A percentile compares a stretch with the other conserved stretches of the same genome.
Conservation (phyloP, 2,329 filamentous ascomycete species). For the Allantophomopsis cytisporea region DNA sequence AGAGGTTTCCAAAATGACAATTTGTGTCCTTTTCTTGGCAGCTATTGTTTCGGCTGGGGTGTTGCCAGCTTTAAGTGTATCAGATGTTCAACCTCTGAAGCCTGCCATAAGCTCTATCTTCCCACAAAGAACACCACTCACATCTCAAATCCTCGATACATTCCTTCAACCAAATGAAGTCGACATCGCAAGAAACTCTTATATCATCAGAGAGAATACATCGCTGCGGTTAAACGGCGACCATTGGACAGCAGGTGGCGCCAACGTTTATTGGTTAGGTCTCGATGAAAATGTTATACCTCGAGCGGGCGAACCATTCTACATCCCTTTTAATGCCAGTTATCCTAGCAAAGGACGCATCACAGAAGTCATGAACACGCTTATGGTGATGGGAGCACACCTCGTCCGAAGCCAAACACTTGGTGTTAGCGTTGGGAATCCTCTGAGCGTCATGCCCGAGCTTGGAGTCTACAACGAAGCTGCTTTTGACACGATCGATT, state of each 20-base stretch:
- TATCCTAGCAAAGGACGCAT: slow-evolving; percentile 31
- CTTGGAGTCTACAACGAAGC: slow-evolving; percentile 24
- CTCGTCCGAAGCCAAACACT: slow-evolving; percentile 31
- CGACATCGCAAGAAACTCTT: slow-evolving; percentile 8
- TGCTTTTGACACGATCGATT: slow-evolving; percentile 31
- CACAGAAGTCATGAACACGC: slow-evolving; percentile 29
- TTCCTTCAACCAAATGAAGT: slow-evolving; percentile 6
- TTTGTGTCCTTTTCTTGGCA: too few species aligned
- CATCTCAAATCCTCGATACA: slow-evolving; percentile 9
- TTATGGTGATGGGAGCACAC: slow-evolving; percentile 28
- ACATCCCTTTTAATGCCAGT: slow-evolving; percentile 26
- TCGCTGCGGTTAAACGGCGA: slow-evolving; percentile 22
- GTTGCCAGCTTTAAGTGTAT: not conserved
- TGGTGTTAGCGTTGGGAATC: slow-evolving; percentile 31
- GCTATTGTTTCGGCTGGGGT: too few species aligned
- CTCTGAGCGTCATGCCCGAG: slow-evolving; percentile 28
- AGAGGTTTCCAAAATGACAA: too few species aligned
- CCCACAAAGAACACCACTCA: slow-evolving; percentile 4
- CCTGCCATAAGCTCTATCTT: slow-evolving; percentile 5
- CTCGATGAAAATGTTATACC: slow-evolving; percentile 34
- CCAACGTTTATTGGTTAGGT: slow-evolving; percentile 36
- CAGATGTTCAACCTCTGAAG: slow-evolving; percentile 1
- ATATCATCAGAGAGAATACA: slow-evolving; percentile 22
- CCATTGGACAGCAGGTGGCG: slow-evolving; percentile 28
- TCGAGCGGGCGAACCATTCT: slow-evolving; percentile 27